Base-by-base conservation (phyloP, 2,329 filamentous ascomycete genomes). In the Chaetomiaceae sp. region DNA sequence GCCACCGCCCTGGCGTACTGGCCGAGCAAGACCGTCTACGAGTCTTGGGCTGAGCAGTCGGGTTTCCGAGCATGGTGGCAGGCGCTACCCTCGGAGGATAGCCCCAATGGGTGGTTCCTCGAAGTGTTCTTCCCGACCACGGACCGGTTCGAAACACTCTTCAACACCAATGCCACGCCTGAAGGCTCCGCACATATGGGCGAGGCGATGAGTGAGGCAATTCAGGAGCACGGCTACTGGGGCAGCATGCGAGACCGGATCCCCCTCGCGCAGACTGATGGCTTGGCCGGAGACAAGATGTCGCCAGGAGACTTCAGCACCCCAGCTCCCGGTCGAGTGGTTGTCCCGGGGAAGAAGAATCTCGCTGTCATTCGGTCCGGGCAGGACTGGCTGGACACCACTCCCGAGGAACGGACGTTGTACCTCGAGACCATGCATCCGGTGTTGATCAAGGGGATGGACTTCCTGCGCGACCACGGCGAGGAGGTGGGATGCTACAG, bases 341-440 rank as follows among this genome's bases (percentile, higher is more conserved):
- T 56, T 15, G 58, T 73, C 3, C 47, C 58, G 0, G 66, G 68
- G 1, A 64, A 59, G 49, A 57, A 60, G 45, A 72, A 73, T 47
- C 58, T 72, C 4, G 60, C 62, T 26, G 58, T 72, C 14, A 72
- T 73, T 30, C 65, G 68, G 20, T 72, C 69, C 1, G 69, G 68
- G 0, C 70, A 73, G 50, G 69, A 72, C 48, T 73, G 68, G 69
- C 65, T 62, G 0, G 60, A 56, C 19, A 69, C 68, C 2, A 47
- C 56, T 4, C 64, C 66, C 2, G 60, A 64, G 22, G 69, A 73
- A 58, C 61, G 68, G 1, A 60, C 64, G 36, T 52, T 72, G 2
- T 73, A 72, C 50, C 58, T 72, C 9, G 60, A 63, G 20, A 69
- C 65, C 4, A 71, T 73, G 67, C 68, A 72, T 43, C 70, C 69